phyloP scores from a whole-genome alignment of 2,329 filamentous ascomycete genomes.

The Tolypocladium guangdongense region DNA sequence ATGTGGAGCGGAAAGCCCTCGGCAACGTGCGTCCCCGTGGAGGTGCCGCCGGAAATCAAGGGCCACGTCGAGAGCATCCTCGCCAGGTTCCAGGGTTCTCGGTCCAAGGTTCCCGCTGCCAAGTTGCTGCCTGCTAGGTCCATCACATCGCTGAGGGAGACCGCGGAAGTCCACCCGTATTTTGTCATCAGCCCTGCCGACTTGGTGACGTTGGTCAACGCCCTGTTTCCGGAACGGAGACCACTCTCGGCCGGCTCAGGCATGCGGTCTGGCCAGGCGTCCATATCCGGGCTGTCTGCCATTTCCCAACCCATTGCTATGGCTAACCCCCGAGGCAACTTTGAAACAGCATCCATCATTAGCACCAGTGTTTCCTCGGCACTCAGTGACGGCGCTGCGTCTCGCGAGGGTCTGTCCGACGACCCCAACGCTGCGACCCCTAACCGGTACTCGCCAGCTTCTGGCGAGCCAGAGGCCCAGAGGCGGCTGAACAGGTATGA shows the following conservation, averaged over 20 bases:
- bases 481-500: slow-evolving; percentile 42
- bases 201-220: slow-evolving; percentile 68
- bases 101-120: slow-evolving; percentile 35
- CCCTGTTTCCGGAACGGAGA: slow-evolving; percentile 67
- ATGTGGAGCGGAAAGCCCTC: slow-evolving; percentile 60
- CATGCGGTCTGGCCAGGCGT: slow-evolving; percentile 58
- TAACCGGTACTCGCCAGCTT: slow-evolving; percentile 43
- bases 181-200: slow-evolving; percentile 72
- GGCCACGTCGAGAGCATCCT: slow-evolving; percentile 63
- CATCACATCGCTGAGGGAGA: slow-evolving; percentile 62
- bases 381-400: slow-evolving; percentile 58
- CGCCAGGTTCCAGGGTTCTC: slow-evolving; percentile 47
- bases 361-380: slow-evolving; percentile 65
- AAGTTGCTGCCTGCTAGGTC: slow-evolving; percentile 61
- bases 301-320: slow-evolving; percentile 60
- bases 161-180: slow-evolving; percentile 69
- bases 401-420: slow-evolving; percentile 52
- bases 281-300: slow-evolving; percentile 54
- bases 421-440: slow-evolving; percentile 37
- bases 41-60: slow-evolving; percentile 50
- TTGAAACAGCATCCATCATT: slow-evolving; percentile 59
- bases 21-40: slow-evolving; percentile 34
- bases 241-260: slow-evolving; percentile 52
- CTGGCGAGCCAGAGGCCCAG: slow-evolving; percentile 32
- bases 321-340: slow-evolving; percentile 32